Evolutionary conservation across 176 grass and related monocot genomes (phyloP).

Genomic region (Stipa capillata): DNA sequence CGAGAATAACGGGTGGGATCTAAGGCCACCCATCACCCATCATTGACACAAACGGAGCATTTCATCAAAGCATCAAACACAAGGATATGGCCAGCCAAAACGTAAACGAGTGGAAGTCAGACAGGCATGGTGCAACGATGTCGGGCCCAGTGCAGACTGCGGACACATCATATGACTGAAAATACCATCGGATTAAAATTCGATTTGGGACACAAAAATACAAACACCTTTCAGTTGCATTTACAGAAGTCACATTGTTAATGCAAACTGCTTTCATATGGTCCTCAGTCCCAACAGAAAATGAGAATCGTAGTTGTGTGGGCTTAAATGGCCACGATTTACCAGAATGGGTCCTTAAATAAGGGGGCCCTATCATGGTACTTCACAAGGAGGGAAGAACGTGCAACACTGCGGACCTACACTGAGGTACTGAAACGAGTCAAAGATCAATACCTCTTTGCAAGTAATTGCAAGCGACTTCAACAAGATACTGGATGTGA

Average conservation of each 20-base stretch:
- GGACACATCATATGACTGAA: background rate
- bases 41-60: too few species aligned
- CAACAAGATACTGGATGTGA: background rate
- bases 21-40: too few species aligned
- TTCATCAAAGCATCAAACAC: too few species aligned
- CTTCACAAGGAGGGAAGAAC: background rate
- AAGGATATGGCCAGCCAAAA: background rate
- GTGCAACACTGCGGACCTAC: background rate
- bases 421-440: background rate
- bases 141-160: background rate
- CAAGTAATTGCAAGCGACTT: background rate
- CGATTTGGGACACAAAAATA: too few species aligned
- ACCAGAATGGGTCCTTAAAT: background rate
- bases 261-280: background rate
- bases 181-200: too few species aligned
- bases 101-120: background rate
- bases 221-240: background rate
- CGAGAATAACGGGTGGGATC: too few species aligned
- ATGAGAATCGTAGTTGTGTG: background rate
- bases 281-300: background rate
- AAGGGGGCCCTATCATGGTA: background rate
- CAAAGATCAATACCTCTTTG: background rate
- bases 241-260: background rate
- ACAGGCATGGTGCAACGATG: background rate
- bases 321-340: background rate